Conservation (phyloP, 1,139 yeast genomes). For the Candida gigantensis region DNA sequence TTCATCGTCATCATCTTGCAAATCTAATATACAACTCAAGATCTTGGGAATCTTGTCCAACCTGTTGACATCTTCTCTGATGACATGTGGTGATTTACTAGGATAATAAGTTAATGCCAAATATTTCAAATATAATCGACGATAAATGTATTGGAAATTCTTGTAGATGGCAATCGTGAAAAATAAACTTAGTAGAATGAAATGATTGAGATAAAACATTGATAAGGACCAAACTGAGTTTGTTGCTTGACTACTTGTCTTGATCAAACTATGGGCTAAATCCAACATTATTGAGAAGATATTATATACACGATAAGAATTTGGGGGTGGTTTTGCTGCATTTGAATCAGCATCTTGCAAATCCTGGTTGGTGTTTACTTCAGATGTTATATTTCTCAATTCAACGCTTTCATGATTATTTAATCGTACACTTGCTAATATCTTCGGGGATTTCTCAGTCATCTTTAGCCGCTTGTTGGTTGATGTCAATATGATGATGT, state of each 20-base stretch:
- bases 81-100: constrained; percentile 80
- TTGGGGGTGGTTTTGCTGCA: constrained; percentile 14
- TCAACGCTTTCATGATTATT: constrained; percentile 12
- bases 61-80: constrained; percentile 76
- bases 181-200: constrained; percentile 53
- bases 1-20: constrained; percentile 74
- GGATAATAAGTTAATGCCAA: constrained; percentile 74
- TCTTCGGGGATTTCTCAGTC: constrained; percentile 13
- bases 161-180: constrained; percentile 58
- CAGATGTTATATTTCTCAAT: constrained; percentile 12
- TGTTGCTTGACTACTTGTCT: constrained; percentile 4
- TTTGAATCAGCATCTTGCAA: constrained; percentile 1
- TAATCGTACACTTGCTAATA: constrained; percentile 14
- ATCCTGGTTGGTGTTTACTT: constrained; percentile 5
- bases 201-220: constrained; percentile 22
- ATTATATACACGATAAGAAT: constrained; percentile 12
- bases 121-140: constrained; percentile 57
- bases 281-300: constrained; percentile 12
- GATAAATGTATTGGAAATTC: constrained; percentile 52
- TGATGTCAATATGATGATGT: background rate
- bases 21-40: constrained; percentile 69
- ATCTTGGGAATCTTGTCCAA: constrained; percentile 76
- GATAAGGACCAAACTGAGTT: constrained; percentile 9
- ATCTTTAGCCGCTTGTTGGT: constrained; percentile 4
- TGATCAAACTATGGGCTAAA: constrained; percentile 12